Base-by-base conservation (phyloP, 106 monocot genomes). In the Acanthochlamys bracteata region DNA sequence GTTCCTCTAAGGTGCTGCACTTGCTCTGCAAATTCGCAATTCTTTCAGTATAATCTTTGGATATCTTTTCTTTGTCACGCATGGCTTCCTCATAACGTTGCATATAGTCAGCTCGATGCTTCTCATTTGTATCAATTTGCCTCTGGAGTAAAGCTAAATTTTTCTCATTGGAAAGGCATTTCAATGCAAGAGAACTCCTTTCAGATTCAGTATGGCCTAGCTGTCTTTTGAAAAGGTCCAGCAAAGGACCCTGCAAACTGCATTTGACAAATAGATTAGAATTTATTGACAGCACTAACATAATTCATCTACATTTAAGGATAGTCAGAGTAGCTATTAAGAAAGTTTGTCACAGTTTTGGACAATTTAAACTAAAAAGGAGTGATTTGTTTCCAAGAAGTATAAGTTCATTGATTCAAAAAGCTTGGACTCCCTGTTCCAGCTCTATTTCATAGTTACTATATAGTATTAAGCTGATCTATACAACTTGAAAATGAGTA, bases 11-110 rank as follows among this genome's bases (percentile, higher is more conserved):
- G 60, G 87, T 78, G 75, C 78, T 90, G 73, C 74, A 79, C 63
- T 95, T 95, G 64, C 68, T 82, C 78, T 90, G 86, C 57, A 95
- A 57, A 75, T 95, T 82, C 56, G 86, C 49, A 57, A 90, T 72
- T 63, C 76, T 81, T 54, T 51, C 57, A 10, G 82, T 67, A 42
- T 90, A 95, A 55, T 95, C 95, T 70, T 87, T 82, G 0, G 90
- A 70, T 41, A 90, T 73, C 65, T 73, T 87, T 72, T 86, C 74
- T 69, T 90, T 95, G 78, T 95, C 95, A 45, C 66, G 71, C 33
- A 90, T 69, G 42, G 88, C 87, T 69, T 95, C 84, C 64, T 95
- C 95, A 46, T 95, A 95, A 20, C 95, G 90, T 58, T 80, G 82
- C 81, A 87, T 64, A 63, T 90, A 90, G 47, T 95, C 90, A 69